Conservation (phyloP, 2,329 filamentous ascomycete species). For the Elsinoe arachidis region DNA sequence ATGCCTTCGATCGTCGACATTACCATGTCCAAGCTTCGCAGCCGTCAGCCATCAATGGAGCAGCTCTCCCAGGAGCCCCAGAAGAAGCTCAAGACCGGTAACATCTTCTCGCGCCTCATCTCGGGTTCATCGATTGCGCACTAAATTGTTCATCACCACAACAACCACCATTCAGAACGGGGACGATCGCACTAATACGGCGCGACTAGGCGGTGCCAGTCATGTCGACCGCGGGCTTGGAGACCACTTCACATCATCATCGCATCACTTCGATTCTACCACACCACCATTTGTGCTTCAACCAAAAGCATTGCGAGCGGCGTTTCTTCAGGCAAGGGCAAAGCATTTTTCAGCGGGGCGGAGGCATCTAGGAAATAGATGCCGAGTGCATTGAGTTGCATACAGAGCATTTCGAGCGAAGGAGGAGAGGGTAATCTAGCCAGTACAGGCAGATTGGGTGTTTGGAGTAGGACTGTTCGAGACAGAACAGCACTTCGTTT, state of each 20-base stretch:
- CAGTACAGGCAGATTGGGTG: not conserved
- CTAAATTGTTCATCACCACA: constrained; percentile 12
- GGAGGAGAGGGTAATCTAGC: not conserved
- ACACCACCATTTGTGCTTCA: constrained; percentile 5
- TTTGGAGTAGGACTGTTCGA: not conserved
- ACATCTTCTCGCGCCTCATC: constrained; percentile 31
- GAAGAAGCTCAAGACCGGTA: constrained; percentile 30
- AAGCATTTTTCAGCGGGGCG: not conserved
- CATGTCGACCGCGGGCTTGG: constrained; percentile 7
- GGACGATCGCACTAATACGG: constrained; percentile 13
- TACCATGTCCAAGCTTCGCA: constrained; percentile 12
- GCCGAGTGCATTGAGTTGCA: not conserved
- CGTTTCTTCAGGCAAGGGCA: constrained; percentile 11
- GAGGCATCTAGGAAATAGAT: not conserved
- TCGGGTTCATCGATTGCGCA: constrained; percentile 21
- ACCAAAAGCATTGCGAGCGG: constrained; percentile 8
- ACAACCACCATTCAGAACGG: not conserved
- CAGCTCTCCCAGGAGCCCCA: constrained; percentile 24
- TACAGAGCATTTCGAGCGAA: constrained; percentile 1
- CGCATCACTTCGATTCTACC: constrained; percentile 3
- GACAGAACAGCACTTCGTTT: not conserved
- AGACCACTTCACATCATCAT: constrained; percentile 7
- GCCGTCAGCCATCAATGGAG: constrained; percentile 20
- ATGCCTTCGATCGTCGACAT: constrained; percentile 38
- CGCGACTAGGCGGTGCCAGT: constrained; percentile 9